phyloP scores from a whole-genome alignment of 139 green algal genomes.

The Edaphochlamys debaryana region DNA sequence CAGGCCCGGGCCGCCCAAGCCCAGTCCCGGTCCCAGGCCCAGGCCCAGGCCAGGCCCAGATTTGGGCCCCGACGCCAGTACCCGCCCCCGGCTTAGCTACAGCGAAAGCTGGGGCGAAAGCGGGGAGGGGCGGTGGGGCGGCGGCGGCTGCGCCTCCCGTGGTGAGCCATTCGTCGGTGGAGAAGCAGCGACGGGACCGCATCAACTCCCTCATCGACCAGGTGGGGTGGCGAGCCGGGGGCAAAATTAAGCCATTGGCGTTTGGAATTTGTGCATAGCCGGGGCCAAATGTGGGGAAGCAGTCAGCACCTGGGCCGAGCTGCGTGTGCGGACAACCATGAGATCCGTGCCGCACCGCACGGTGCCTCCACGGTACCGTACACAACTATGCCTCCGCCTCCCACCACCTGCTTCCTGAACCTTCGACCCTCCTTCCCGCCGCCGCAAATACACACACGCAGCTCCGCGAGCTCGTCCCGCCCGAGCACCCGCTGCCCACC shows the following conservation, averaged over 20 bases:
- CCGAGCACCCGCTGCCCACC: background rate
- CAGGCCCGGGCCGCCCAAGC: no score
- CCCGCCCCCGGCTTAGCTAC: no score
- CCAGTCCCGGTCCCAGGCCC: no score
- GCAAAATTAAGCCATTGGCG: background rate
- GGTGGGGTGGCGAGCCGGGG: slow-evolving; percentile 20
- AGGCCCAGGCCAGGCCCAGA: no score
- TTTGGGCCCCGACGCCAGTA: no score
- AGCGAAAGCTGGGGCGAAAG: no score
- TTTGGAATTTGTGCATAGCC: background rate
- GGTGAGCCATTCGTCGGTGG: slow-evolving; percentile 71
- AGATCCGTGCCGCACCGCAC: background rate
- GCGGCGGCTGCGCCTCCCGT: background rate
- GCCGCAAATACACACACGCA: background rate
- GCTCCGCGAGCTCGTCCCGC: slow-evolving; percentile 60
- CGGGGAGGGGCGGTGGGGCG: no score
- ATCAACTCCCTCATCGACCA: slow-evolving; percentile 80
- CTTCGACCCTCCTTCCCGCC: no score
- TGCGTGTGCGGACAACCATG: background rate
- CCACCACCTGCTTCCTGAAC: background rate
- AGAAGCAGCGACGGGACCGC: slow-evolving; percentile 78
- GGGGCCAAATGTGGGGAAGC: background rate
- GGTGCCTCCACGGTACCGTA: background rate
- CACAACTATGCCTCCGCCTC: no score
- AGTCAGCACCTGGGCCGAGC: no score